Evolutionary conservation across 257 asterid species (phyloP).

Genomic region (Solanum paucissectum): DNA sequence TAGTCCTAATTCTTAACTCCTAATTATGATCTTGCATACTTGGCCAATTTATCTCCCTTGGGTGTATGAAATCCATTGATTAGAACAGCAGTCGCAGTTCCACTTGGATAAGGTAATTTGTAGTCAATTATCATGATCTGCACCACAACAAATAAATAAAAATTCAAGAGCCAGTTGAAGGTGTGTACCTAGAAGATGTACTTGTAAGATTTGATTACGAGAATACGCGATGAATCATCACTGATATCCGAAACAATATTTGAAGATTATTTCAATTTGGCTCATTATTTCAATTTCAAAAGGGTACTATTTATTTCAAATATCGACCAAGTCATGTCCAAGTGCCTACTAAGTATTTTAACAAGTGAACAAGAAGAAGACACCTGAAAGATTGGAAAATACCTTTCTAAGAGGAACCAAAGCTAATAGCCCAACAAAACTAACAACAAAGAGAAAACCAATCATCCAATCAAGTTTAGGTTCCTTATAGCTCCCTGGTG

Average conservation of each 20-base stretch:
- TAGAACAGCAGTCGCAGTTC: constrained; percentile 69
- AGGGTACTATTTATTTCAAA: not conserved
- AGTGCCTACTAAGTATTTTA: not conserved
- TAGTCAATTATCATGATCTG: constrained; percentile 59
- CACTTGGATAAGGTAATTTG: constrained; percentile 54
- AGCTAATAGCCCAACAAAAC: constrained; percentile 60
- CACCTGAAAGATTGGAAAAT: not conserved
- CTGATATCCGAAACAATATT: not conserved
- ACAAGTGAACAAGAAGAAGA: not conserved
- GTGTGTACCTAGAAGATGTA: not conserved
- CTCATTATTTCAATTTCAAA: not conserved
- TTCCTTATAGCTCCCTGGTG: constrained; percentile 38
- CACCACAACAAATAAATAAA: not conserved
- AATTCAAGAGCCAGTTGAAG: not conserved
- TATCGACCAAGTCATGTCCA: not conserved
- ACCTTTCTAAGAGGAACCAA: constrained; percentile 74
- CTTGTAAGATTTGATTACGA: not conserved
- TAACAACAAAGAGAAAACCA: constrained; percentile 48
- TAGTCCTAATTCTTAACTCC: not conserved
- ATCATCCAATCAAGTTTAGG: constrained; percentile 66
- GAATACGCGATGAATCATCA: not conserved
- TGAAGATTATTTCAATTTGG: not conserved
- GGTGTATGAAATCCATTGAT: constrained; percentile 63
- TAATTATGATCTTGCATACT: constrained; percentile 13
- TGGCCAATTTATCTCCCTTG: constrained; percentile 50